phyloP scores from a whole-genome alignment of 2,329 filamentous ascomycete species.

The Plectosphaerella cucumerina region DNA sequence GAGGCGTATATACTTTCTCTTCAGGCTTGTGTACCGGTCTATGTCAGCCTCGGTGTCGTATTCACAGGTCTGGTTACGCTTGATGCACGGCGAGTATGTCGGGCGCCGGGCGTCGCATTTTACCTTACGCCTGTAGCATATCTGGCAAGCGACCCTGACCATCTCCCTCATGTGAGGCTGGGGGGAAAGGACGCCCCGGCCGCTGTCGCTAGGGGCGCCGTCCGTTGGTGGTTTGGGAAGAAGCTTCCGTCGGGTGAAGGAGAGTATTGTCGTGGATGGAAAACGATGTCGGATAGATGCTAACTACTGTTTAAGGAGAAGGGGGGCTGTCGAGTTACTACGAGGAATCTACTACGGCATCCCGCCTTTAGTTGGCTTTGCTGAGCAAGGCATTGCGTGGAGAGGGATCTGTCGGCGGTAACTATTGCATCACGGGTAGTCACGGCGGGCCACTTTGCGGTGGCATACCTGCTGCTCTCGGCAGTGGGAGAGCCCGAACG shows the following conservation, averaged over 20 bases:
- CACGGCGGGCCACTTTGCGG: too few species aligned
- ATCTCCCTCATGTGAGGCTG: background rate
- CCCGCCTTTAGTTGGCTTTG: too few species aligned
- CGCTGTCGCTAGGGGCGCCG: background rate
- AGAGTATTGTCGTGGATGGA: background rate
- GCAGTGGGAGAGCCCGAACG: too few species aligned
- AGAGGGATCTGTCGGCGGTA: too few species aligned
- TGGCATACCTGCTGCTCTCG: too few species aligned
- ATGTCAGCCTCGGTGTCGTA: background rate
- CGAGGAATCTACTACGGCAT: too few species aligned
- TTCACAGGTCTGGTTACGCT: background rate
- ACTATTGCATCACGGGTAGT: too few species aligned
- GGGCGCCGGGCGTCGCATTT: slow-evolving; percentile 6
- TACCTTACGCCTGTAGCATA: slow-evolving; percentile 15
- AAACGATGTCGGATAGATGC: too few species aligned
- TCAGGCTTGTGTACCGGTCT: background rate
- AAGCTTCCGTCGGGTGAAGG: background rate
- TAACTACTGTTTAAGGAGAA: too few species aligned
- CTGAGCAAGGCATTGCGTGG: too few species aligned
- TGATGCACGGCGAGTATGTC: background rate
- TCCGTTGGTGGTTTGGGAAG: background rate
- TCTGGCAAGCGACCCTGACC: slow-evolving; percentile 11
- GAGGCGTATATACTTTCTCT: background rate
- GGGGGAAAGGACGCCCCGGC: background rate
- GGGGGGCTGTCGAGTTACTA: too few species aligned